phyloP scores from a whole-genome alignment of 768 basidiomycete species.

The Kwoniella botswanensis region DNA sequence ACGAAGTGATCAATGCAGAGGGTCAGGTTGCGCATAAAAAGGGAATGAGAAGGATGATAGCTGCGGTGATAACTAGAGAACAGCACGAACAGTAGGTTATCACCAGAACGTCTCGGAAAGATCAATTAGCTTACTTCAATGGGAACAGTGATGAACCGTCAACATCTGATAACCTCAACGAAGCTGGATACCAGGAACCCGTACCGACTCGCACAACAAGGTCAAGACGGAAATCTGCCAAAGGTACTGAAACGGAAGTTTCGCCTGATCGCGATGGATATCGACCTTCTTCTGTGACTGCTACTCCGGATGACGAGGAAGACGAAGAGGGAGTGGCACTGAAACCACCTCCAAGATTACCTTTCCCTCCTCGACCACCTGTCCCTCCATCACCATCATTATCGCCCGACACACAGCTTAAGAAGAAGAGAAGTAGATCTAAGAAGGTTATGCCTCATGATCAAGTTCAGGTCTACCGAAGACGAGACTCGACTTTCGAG shows the following conservation, averaged over 20 bases:
- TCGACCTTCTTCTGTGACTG: background rate
- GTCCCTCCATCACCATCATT: background rate
- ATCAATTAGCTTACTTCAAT: background rate
- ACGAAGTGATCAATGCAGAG: background rate
- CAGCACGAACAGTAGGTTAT: constrained; percentile 3
- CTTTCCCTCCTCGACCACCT: constrained; percentile 13
- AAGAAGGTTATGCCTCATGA: background rate
- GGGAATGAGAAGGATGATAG: background rate
- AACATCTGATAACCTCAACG: background rate
- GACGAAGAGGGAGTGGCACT: background rate
- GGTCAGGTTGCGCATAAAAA: background rate
- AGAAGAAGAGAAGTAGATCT: background rate
- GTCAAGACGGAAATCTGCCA: background rate
- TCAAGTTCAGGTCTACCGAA: constrained; percentile 1
- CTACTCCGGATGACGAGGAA: background rate
- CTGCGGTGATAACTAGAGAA: background rate
- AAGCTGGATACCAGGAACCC: background rate
- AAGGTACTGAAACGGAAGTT: background rate
- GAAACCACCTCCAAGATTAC: constrained; percentile 14
- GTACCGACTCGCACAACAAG: background rate
- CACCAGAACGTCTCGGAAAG: background rate
- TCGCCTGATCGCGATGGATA: background rate
- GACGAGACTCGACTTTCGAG: background rate
- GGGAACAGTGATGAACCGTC: background rate
- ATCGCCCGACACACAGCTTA: background rate